Evolutionary conservation across 2,329 filamentous ascomycete genomes (phyloP).

Genomic region (Xylaria sp.): DNA sequence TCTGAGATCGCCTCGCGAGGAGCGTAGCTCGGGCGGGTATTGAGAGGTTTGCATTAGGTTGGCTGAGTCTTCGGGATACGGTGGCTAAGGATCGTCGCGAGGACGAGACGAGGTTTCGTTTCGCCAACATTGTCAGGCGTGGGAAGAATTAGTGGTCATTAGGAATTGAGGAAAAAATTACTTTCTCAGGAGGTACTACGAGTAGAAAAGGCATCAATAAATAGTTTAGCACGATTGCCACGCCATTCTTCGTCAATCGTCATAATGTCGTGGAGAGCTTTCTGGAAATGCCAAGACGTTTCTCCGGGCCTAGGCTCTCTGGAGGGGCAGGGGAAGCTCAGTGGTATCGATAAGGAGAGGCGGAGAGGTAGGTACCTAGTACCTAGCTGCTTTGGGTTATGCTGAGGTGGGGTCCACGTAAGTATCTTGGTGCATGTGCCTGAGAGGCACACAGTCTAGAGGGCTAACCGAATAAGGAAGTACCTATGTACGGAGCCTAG

Average conservation of each 20-base stretch:
- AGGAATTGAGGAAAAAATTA: neutral
- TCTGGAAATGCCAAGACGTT: conserved; percentile 38
- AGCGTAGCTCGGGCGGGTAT: conserved; percentile 35
- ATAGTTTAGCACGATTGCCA: conserved; percentile 17
- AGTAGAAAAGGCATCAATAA: conserved; percentile 18
- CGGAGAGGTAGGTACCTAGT: too few species aligned
- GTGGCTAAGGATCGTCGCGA: conserved; percentile 43
- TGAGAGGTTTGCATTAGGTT: conserved; percentile 32
- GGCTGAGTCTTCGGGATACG: conserved; percentile 34
- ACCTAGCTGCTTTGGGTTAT: too few species aligned
- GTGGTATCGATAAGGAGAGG: conserved; percentile 31
- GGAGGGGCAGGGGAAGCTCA: neutral
- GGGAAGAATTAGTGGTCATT: neutral
- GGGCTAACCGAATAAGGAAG: neutral
- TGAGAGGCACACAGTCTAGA: neutral
- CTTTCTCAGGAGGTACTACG: neutral
- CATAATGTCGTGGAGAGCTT: conserved; percentile 35
- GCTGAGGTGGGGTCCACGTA: neutral
- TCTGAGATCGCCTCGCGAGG: conserved; percentile 26
- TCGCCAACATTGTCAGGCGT: conserved; percentile 45
- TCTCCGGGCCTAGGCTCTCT: neutral
- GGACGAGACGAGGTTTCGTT: conserved; percentile 45
- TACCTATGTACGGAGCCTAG: neutral
- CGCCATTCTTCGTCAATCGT: neutral
- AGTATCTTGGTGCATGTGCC: neutral